A percentile compares a stretch with the other conserved stretches of the same genome.
Evolutionary conservation across 805 yeast genomes (phyloP).

Genomic region (Sungouiozyma ichnusensis): DNA sequence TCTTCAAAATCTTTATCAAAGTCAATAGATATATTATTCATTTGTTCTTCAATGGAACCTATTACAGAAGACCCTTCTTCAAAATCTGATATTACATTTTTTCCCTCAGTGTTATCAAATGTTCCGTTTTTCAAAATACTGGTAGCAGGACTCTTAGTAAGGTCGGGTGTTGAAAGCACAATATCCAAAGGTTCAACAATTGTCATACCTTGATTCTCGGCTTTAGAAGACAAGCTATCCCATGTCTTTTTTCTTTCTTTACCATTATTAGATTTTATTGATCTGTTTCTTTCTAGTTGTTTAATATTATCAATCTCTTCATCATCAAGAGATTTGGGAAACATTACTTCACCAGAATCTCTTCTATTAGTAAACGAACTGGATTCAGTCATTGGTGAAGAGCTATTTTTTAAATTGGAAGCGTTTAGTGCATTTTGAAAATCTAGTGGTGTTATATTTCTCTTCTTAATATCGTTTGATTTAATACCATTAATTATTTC

Average conservation of each 20-base stretch:
- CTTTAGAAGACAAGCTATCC: constrained; percentile 30
- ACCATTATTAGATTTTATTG: constrained; percentile 38
- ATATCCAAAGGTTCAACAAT: constrained; percentile 30
- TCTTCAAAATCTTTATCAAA: constrained; percentile 10
- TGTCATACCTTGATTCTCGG: constrained; percentile 39
- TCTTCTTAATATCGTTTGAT: constrained; percentile 1
- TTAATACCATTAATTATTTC: background rate
- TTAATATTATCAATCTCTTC: constrained; percentile 69
- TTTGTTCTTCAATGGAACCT: constrained; percentile 22
- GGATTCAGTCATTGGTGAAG: background rate
- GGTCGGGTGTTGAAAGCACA: constrained; percentile 28
- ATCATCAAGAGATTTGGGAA: constrained; percentile 57
- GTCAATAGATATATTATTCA: constrained; percentile 16
- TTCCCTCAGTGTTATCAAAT: constrained; percentile 8
- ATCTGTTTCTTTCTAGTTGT: constrained; percentile 56
- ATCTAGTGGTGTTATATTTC: constrained; percentile 24
- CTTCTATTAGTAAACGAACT: constrained; percentile 10
- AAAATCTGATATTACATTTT: constrained; percentile 3
- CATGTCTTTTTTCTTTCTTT: constrained; percentile 23
- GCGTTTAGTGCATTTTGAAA: constrained; percentile 10
- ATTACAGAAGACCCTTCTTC: constrained; percentile 8
- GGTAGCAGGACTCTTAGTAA: constrained; percentile 29
- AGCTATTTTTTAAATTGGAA: background rate
- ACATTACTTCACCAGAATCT: constrained; percentile 47
- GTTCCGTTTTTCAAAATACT: constrained; percentile 29